Evolutionary conservation across 192 early-diverging fungal species (phyloP).

Genomic region (Rhizophagus clarus): DNA sequence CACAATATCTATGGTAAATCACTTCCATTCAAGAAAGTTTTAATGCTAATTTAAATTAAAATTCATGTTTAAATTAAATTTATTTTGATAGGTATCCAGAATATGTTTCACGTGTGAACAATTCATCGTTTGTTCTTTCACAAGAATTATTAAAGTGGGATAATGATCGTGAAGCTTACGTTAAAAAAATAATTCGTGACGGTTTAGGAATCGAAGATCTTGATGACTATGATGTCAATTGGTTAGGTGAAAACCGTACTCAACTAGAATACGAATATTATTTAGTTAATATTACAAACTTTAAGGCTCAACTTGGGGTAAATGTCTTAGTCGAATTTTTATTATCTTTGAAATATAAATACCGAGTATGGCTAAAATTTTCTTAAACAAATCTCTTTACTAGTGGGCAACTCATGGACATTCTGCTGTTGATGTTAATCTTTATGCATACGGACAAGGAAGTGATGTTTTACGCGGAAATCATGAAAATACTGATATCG

Average conservation of each 20-base stretch:
- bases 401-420: constrained; percentile 88
- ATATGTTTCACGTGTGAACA: constrained; percentile 65
- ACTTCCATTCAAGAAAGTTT: background rate
- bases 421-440: no score
- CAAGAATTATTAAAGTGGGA: constrained; percentile 42
- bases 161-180: constrained; percentile 23
- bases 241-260: constrained; percentile 41
- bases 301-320: constrained; percentile 63
- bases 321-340: background rate
- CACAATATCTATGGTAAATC: constrained; percentile 72
- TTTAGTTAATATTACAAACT: constrained; percentile 54
- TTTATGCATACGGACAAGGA: no score
- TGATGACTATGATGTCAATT: constrained; percentile 63
- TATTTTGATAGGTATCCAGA: constrained; percentile 60
- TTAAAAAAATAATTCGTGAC: constrained; percentile 16
- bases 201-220: constrained; percentile 49
- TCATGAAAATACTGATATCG: constrained; percentile 74
- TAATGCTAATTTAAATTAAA: no score
- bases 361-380: constrained; percentile 29
- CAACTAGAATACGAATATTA: constrained; percentile 45
- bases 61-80: background rate
- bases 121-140: constrained; percentile 64
- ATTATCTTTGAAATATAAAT: no score
- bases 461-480: no score
- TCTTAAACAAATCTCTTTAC: constrained; percentile 25